These are phyloP conservation scores for Diaporthe citrichinensis DNA, from an alignment of 2,329 filamentous ascomycete species.

Conservation along the genomic window DNA sequence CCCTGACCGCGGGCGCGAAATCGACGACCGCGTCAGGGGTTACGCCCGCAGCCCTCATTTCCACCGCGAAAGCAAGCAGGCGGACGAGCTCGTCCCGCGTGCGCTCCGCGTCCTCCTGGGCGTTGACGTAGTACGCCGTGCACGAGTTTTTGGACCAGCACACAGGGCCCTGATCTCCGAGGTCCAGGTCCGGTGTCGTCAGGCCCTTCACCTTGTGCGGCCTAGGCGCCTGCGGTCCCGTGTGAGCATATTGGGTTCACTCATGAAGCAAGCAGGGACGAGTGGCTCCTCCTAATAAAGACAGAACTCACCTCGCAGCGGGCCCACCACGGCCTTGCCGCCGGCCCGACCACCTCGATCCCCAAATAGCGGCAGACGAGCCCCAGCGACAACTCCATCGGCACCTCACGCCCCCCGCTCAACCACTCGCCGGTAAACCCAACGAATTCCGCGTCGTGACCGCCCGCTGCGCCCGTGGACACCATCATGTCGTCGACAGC, in stretches of 20 bases:
- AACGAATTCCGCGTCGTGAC: neutral
- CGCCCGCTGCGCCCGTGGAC: neutral
- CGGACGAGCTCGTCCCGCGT: neutral
- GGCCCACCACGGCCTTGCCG: neutral
- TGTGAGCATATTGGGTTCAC: neutral
- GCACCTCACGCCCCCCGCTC: neutral
- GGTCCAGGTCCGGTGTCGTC: neutral
- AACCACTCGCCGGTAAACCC: neutral
- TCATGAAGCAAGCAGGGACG: neutral
- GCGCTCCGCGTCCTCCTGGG: neutral
- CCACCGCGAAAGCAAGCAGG: constrained; percentile 15
- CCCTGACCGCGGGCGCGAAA: neutral
- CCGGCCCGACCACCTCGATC: neutral
- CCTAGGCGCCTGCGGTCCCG: neutral
- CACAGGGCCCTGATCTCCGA: neutral
- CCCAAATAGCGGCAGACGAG: neutral
- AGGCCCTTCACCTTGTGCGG: neutral
- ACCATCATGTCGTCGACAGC: neutral
- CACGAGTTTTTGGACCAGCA: constrained; percentile 1
- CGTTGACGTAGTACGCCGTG: constrained; percentile 5
- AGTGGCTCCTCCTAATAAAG: neutral
- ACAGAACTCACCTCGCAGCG: neutral
- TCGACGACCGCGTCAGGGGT: neutral
- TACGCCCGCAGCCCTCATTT: neutral
- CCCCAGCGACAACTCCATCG: neutral